Evolutionary conservation across 805 yeast genomes (phyloP).

Genomic region (Myxozyma mucilagina): DNA sequence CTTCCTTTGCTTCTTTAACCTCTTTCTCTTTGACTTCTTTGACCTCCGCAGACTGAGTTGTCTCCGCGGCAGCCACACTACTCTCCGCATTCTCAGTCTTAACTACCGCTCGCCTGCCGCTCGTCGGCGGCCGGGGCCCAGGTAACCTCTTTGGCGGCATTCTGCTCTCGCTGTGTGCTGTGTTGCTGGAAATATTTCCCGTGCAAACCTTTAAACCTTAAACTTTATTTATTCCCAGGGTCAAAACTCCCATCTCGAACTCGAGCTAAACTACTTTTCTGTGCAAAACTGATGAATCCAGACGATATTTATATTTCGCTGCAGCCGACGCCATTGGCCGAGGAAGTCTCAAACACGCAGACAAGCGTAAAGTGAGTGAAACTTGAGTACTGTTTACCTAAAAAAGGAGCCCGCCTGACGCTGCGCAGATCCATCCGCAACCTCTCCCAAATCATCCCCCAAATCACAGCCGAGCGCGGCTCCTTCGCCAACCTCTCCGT

Average conservation of each 20-base stretch:
- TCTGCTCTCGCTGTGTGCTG: not conserved
- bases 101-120: not conserved
- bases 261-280: not conserved
- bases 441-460: constrained; percentile 50
- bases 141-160: constrained; percentile 10
- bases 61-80: not conserved
- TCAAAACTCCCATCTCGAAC: not conserved
- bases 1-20: no score
- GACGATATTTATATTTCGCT: constrained; percentile 6
- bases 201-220: not conserved
- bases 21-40: no score
- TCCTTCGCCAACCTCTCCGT: constrained; percentile 63
- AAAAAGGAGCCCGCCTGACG: not conserved
- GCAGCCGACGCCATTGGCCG: constrained; percentile 11
- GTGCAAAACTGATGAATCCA: not conserved
- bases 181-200: not conserved
- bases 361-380: not conserved
- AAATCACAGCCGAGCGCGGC: constrained; percentile 59
- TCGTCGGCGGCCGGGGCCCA: not conserved
- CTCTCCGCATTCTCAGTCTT: not conserved
- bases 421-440: not conserved
- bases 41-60: not conserved
- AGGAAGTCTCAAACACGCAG: not conserved
- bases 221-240: not conserved
- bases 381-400: not conserved